These are phyloP conservation scores for Andrographis paniculata DNA, from an alignment of 305 asterid genomes.

Conservation along the genomic window DNA sequence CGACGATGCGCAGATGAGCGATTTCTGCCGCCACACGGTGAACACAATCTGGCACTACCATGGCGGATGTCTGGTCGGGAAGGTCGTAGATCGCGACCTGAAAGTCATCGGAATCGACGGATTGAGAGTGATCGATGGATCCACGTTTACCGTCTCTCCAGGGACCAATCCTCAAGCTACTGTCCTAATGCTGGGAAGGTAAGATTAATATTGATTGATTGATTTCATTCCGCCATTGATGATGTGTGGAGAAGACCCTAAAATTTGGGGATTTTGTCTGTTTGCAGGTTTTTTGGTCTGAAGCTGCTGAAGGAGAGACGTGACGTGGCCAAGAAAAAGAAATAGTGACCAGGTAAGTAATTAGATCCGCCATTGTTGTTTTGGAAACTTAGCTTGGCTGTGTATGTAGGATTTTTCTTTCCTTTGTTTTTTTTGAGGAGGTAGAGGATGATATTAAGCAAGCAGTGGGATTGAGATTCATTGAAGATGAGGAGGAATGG, in stretches of 20 bases:
- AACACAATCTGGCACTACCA: constrained; percentile 97
- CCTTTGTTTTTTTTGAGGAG: too few species aligned
- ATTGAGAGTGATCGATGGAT: constrained; percentile 80
- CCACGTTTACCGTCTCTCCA: constrained; percentile 57
- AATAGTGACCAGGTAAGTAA: too few species aligned
- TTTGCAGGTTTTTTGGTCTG: constrained; percentile 51
- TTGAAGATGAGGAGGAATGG: too few species aligned
- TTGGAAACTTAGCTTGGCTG: too few species aligned
- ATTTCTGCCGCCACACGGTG: constrained; percentile 70
- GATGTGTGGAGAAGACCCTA: not conserved
- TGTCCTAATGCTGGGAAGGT: constrained; percentile 90
- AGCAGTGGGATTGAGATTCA: too few species aligned
- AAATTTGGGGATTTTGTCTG: constrained; percentile 7
- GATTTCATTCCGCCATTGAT: not conserved
- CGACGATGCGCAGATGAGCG: constrained; percentile 40
- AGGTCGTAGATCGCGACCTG: constrained; percentile 57
- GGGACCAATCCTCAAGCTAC: constrained; percentile 98
- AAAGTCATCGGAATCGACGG: constrained; percentile 51
- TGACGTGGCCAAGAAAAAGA: not conserved
- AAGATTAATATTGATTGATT: constrained; percentile 4
- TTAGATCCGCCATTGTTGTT: too few species aligned
- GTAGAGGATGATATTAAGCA: too few species aligned
- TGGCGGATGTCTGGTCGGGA: constrained; percentile 81
- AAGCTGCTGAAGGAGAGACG: constrained; percentile 42
- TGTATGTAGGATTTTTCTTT: too few species aligned